phyloP scores from a whole-genome alignment of 2,329 filamentous ascomycete genomes.

The Diaporthe velutina region DNA sequence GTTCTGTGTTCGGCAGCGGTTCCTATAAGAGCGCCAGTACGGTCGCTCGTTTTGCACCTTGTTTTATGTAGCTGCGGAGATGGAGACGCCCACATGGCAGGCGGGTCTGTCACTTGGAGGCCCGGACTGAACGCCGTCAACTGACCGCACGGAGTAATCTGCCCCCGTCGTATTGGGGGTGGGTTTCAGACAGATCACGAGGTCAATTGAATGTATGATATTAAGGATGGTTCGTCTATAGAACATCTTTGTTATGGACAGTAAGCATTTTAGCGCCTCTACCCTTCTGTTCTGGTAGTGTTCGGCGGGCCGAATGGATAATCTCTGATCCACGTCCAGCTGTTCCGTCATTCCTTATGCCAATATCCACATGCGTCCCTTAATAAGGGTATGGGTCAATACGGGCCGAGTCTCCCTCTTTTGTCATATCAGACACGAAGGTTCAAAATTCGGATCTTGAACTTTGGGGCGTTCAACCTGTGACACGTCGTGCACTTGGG shows the following conservation, averaged over 20 bases:
- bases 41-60: neutral
- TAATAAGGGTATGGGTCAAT: neutral
- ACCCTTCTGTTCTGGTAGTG: neutral
- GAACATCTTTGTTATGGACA: neutral
- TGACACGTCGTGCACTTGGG: no score
- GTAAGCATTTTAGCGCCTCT: neutral
- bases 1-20: conserved; percentile 8
- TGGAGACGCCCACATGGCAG: conserved; percentile 1
- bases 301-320: neutral
- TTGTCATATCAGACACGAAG: neutral
- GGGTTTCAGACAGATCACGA: conserved; percentile 4
- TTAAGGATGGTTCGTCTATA: neutral
- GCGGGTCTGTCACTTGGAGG: neutral
- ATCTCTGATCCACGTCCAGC: neutral
- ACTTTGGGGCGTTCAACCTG: no score
- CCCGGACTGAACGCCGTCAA: no score
- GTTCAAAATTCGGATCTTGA: no score
- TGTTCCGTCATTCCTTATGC: neutral
- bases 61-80: neutral
- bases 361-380: neutral
- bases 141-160: neutral
- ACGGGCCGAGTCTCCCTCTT: neutral
- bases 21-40: neutral
- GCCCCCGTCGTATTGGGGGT: neutral
- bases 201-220: neutral